phyloP scores from a whole-genome alignment of 768 basidiomycete genomes.

The Lentinus brumalis region DNA sequence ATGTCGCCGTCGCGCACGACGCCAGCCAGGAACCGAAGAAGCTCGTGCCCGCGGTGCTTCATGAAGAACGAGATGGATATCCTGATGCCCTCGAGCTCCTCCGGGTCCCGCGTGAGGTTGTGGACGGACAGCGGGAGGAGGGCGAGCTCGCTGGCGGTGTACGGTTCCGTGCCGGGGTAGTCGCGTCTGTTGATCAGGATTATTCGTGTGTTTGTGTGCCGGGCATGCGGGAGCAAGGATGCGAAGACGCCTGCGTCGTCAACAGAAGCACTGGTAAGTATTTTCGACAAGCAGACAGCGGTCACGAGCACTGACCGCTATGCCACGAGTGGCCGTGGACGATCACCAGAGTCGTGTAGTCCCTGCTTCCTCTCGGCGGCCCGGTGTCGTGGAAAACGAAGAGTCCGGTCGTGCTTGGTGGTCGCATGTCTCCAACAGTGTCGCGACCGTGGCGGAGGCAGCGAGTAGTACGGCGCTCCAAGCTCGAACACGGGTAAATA shows the following conservation, averaged over 20 bases:
- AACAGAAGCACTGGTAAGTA: neutral
- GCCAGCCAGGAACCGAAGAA: conserved; percentile 6
- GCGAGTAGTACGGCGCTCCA: no score
- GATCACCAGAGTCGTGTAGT: conserved; percentile 25
- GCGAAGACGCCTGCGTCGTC: conserved; percentile 7
- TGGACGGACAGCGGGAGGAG: neutral
- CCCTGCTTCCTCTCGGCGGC: conserved; percentile 6
- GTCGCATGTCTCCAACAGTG: no score
- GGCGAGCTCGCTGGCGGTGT: conserved; percentile 15
- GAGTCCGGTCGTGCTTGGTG: neutral
- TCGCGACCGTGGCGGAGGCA: no score
- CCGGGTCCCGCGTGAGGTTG: neutral
- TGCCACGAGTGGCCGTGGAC: conserved; percentile 25
- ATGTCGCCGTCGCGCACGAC: conserved; percentile 1
- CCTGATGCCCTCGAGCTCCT: neutral
- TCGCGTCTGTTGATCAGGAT: conserved; percentile 29
- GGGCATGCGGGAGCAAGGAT: conserved; percentile 16
- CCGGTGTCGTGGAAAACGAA: conserved; percentile 23
- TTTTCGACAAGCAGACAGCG: neutral
- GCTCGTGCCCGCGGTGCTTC: conserved; percentile 9
- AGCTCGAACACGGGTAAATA: no score
- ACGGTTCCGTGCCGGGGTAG: conserved; percentile 26
- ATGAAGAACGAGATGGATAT: conserved; percentile 2
- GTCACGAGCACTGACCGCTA: conserved; percentile 14
- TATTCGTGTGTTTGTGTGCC: conserved; percentile 22